Evolutionary conservation across 2,329 filamentous ascomycete species (phyloP).

Genomic region (Clonostachys rhizophaga): DNA sequence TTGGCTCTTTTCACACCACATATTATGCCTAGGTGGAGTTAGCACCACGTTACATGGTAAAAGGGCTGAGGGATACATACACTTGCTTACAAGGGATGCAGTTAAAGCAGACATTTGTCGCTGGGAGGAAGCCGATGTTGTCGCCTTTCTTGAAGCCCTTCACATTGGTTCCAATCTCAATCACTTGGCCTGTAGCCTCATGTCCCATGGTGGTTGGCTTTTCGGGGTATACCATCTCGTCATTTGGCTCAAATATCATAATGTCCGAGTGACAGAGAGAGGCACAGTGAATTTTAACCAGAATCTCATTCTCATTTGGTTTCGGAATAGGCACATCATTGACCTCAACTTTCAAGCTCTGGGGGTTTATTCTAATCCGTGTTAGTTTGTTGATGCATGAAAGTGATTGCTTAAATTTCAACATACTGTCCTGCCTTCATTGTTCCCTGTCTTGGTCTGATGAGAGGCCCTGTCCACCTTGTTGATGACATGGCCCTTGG

Average conservation of each 20-base stretch:
- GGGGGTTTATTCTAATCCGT: neutral
- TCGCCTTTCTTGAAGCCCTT: slow-evolving; percentile 43
- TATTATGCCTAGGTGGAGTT: slow-evolving; percentile 1
- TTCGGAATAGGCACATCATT: slow-evolving; percentile 8
- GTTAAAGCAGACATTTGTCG: slow-evolving; percentile 10
- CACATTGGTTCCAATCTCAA: slow-evolving; percentile 43
- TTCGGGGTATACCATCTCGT: slow-evolving; percentile 8
- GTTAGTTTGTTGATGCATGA: too few species aligned
- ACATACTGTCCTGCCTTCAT: too few species aligned
- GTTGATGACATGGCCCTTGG: too few species aligned
- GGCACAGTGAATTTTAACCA: slow-evolving; percentile 10
- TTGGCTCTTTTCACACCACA: slow-evolving; percentile 12
- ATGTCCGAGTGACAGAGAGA: slow-evolving; percentile 11
- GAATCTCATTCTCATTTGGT: slow-evolving; percentile 7
- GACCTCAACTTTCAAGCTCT: slow-evolving; percentile 5
- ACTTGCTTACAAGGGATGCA: slow-evolving; percentile 6
- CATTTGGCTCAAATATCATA: slow-evolving; percentile 7
- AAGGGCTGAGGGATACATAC: neutral
- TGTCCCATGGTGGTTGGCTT: slow-evolving; percentile 38
- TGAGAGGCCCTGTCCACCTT: too few species aligned
- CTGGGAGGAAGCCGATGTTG: slow-evolving; percentile 33
- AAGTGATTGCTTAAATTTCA: too few species aligned
- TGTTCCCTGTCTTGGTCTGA: too few species aligned
- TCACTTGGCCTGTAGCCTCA: slow-evolving; percentile 60
- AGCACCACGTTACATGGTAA: neutral